Base-by-base conservation (phyloP, 225 moss, liverwort and hornwort genomes). In the Bryum argenteum region DNA sequence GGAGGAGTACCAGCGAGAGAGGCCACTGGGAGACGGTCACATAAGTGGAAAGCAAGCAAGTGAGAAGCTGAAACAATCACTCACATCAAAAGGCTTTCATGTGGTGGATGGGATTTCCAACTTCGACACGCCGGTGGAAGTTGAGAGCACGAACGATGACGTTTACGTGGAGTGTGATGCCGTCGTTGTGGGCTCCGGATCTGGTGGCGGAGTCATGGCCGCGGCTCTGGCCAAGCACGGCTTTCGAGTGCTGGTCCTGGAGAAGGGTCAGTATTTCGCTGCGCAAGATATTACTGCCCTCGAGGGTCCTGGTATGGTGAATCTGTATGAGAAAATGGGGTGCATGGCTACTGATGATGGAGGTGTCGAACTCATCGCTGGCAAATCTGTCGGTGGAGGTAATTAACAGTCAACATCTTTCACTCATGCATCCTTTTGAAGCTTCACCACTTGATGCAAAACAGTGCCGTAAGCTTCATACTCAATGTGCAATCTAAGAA, bases 171-270 rank as follows among this genome's bases (percentile, higher is more conserved):
- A 82, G 47, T 96, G 96, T 42, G 96, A 96, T 66, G 89, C 75
- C 0, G 93, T 93, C 6, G 71, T 96, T 0, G 87, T 96, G 10
- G 96, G 96, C 12, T 96, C 96, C 5, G 96, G 97, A 2, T 90
- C 91, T 6, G 97, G 97, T 2, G 97, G 97, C 14, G 97, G 92
- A 8, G 94, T 97, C 2, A 81, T 90, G 52, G 97, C 97, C 0
- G 94, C 91, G 13, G 79, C 77, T 10, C 85, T 97, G 4, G 90
- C 94, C 6, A 80, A 75, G 56, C 81, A 89, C 20, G 94, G 91
- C 0, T 81, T 83, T 66, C 92, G 89, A 73, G 92, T 94, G 0
- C 66, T 97, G 40, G 79, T 97, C 16, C 54, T 97, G 14, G 97
- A 97, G 72, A 89, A 90, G 72, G 97, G 97, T 18, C 45, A 64